Evolutionary conservation across 257 asterid genomes (phyloP).

Genomic region (Nicotiana obtusifolia): DNA sequence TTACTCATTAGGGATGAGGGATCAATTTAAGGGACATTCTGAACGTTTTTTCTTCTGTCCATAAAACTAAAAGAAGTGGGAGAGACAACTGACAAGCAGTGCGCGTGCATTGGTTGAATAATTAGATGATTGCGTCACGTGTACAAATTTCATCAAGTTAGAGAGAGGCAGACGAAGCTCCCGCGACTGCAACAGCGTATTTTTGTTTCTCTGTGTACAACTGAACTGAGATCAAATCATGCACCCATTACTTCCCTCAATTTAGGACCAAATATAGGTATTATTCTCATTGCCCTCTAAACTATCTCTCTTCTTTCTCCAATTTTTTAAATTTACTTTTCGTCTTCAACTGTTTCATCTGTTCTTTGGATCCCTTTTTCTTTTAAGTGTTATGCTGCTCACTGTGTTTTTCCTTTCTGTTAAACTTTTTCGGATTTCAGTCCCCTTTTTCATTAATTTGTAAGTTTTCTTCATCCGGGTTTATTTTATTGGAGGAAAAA

Average conservation of each 20-base stretch:
- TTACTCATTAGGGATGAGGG: no score
- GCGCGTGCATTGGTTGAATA: no score
- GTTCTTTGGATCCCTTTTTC: neutral
- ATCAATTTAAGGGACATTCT: no score
- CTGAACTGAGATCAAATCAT: neutral
- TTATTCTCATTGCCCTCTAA: neutral
- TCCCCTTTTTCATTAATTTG: neutral
- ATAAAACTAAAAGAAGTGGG: no score
- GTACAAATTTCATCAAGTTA: neutral
- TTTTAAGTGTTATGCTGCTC: neutral
- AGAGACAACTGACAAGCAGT: no score
- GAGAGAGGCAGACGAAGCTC: neutral
- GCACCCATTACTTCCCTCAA: conserved; percentile 3
- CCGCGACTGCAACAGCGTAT: no score
- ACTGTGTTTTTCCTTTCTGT: neutral
- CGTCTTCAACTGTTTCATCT: neutral
- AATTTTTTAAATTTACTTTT: neutral
- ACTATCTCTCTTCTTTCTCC: neutral
- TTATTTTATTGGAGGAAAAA: neutral
- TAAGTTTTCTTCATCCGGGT: conserved; percentile 4
- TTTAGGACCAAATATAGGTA: conserved; percentile 12
- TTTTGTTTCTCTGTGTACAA: neutral
- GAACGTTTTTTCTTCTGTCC: no score
- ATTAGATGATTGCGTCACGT: neutral
- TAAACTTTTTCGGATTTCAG: neutral